Base-by-base conservation (phyloP, 148 eudicot genomes). In the Camellia japonica region DNA sequence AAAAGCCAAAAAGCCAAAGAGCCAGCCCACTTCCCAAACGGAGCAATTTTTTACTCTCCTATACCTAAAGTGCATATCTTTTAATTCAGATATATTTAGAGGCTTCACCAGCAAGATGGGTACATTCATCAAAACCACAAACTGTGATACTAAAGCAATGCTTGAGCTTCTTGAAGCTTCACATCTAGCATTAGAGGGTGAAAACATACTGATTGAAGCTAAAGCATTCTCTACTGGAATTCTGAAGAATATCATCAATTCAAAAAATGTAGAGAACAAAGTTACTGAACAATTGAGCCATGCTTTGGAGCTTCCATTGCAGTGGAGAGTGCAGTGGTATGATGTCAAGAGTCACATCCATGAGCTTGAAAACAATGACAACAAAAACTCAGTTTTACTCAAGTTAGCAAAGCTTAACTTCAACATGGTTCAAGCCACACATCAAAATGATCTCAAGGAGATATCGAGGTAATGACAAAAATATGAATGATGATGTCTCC, bases 281-380 rank as follows among this genome's bases (percentile, higher is more conserved):
- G 71, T 79, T 67, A 67, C 75, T 13, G 61, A 79, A 54, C 42
- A 62, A 77, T 68, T 79, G 13, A 3, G 51, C 76, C 59, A 56
- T 76, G 41, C 77, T 42, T 59, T 78, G 51, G 59, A 81, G 42
- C 19, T 74, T 76, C 88, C 91, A 55, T 73, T 46, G 71, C 88
- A 88, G 6, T 67, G 79, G 79, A 85, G 82, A 77, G 85, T 83
- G 7, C 59, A n/a, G 12, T 90, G 90, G 91, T 90, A 85, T 44
- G 82, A 87, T 74, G 88, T 83, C 6, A 88, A 74, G 77, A 79
- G 64, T 20, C 84, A 82, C 30, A 88, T 90, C 16, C 70, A 61
- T 18, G 30, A 23, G 30, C 30, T 23, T 23, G 30, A 23, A 23
- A 23, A 23, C 30, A 23, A 23, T 23, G 30, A 67, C 60, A 41